These are phyloP conservation scores for Senna siamea DNA, from an alignment of 306 rosid species.

Conservation along the genomic window DNA sequence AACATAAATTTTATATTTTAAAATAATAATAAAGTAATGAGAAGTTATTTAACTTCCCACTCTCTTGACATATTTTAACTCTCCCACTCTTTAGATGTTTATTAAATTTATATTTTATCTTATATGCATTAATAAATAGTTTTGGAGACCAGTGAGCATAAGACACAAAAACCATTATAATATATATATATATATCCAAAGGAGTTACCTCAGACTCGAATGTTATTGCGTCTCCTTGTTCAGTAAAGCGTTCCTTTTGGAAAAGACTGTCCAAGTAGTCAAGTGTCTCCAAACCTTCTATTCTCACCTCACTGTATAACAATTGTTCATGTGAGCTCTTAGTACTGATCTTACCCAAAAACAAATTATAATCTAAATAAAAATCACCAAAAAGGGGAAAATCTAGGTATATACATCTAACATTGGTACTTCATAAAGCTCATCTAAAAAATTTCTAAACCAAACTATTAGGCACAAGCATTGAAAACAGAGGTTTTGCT, in stretches of 20 bases:
- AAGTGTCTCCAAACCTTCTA: conserved; percentile 90
- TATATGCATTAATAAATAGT: too few species aligned
- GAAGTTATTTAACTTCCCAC: too few species aligned
- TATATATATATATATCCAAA: neutral
- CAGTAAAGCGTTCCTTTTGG: conserved; percentile 81
- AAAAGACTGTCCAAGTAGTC: conserved; percentile 83
- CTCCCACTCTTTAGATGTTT: too few species aligned
- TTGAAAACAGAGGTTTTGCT: too few species aligned
- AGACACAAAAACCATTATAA: too few species aligned
- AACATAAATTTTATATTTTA: too few species aligned
- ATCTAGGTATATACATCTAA: neutral
- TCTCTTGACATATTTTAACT: too few species aligned
- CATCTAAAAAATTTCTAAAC: neutral
- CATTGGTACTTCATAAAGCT: neutral
- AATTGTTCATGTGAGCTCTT: conserved; percentile 32
- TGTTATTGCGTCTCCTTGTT: conserved; percentile 91
- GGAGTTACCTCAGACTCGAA: conserved; percentile 82
- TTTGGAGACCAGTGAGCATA: too few species aligned
- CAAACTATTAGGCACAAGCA: too few species aligned
- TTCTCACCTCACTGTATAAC: conserved; percentile 75
- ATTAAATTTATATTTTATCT: too few species aligned
- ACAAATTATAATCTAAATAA: neutral
- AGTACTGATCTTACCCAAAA: conserved; percentile 1
- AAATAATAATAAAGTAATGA: too few species aligned
- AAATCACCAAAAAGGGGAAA: too few species aligned